phyloP scores from a whole-genome alignment of 306 rosid genomes.

The Bauhinia variegata region DNA sequence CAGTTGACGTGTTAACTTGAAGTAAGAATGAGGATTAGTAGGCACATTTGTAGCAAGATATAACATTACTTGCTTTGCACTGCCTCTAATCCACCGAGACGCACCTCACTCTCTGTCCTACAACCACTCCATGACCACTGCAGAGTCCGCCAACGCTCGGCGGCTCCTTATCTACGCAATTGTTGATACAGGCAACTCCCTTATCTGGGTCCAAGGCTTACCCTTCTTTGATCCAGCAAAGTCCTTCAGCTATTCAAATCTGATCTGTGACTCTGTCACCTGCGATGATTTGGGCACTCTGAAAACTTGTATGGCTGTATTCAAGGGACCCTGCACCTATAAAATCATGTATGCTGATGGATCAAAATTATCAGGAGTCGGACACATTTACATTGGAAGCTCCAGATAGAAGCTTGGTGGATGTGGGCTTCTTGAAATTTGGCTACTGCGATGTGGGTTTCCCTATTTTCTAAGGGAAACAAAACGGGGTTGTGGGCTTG shows the following conservation, averaged over 20 bases:
- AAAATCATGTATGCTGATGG: not conserved
- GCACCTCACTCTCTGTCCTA: too few relatives aligned
- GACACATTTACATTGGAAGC: not conserved
- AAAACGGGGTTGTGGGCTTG: not conserved
- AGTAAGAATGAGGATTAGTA: too few relatives aligned
- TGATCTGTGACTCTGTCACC: not conserved
- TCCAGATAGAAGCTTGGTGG: not conserved
- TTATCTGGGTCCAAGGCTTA: not conserved
- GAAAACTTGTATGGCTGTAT: not conserved
- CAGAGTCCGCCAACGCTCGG: too few relatives aligned
- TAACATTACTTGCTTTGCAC: too few relatives aligned
- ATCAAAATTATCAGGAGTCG: not conserved
- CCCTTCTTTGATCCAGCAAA: not conserved
- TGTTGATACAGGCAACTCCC: not conserved
- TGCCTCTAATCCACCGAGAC: too few relatives aligned
- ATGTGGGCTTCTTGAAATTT: not conserved
- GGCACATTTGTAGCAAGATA: too few relatives aligned
- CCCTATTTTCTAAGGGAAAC: not conserved
- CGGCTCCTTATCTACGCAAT: too few relatives aligned
- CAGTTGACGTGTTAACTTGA: too few relatives aligned
- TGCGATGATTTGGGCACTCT: not conserved
- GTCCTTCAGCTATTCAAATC: not conserved
- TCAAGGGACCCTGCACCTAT: not conserved
- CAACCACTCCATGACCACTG: too few relatives aligned
- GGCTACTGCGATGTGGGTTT: not conserved